Percentiles rank a stretch among this genome's conserved stretches.
Evolutionary conservation across 2,329 filamentous ascomycete genomes (phyloP).

Genomic region (Fusarium nelsonii): DNA sequence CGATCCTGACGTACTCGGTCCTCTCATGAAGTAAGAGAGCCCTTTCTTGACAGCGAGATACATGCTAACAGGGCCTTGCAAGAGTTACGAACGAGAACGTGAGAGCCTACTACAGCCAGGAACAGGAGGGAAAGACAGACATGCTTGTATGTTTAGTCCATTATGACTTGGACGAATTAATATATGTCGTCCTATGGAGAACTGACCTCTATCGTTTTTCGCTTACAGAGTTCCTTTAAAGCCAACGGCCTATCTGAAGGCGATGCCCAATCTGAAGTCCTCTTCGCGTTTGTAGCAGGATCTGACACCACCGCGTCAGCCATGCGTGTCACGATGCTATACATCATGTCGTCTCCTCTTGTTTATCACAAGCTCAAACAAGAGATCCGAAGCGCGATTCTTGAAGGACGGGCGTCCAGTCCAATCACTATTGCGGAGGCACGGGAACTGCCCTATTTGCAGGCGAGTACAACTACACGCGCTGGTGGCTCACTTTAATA

Average conservation of each 20-base stretch:
- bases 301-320: neutral
- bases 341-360: neutral
- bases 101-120: neutral
- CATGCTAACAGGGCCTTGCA: neutral
- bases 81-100: constrained; percentile 15
- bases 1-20: neutral
- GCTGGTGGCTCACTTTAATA: accelerated
- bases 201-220: accelerated
- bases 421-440: neutral
- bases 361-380: constrained; percentile 6
- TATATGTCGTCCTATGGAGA: too few relatives aligned
- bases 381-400: neutral
- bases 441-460: constrained; percentile 2
- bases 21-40: neutral
- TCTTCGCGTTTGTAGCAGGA: constrained; percentile 11
- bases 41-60: too few relatives aligned
- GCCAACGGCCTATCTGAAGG: neutral
- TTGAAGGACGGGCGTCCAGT: neutral
- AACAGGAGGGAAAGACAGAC: neutral
- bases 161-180: too few relatives aligned
- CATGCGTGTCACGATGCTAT: neutral
- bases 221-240: constrained; percentile 5
- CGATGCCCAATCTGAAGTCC: neutral
- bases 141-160: neutral
- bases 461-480: accelerated